Percentiles rank a stretch among this genome's conserved stretches.
phyloP scores from a whole-genome alignment of 2,329 filamentous ascomycete species.

The Fusarium temperatum region DNA sequence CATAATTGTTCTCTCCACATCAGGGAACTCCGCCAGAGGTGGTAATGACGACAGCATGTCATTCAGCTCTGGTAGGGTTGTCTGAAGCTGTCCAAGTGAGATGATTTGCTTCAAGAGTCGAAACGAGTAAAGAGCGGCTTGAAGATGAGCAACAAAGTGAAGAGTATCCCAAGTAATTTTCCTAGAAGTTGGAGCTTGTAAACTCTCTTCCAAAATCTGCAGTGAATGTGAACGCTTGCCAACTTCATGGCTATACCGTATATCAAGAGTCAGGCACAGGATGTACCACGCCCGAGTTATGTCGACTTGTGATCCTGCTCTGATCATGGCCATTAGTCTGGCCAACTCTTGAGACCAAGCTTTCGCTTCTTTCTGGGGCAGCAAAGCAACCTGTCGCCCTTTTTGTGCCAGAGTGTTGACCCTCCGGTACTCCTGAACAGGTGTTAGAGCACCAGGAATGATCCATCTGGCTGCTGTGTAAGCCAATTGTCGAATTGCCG shows the following conservation, averaged over 20 bases:
- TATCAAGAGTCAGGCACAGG: conserved; percentile 42
- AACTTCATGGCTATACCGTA: conserved; percentile 42
- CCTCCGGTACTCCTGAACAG: conserved; percentile 50
- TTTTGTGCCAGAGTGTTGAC: conserved; percentile 45
- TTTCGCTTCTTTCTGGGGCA: conserved; percentile 14
- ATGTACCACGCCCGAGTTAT: conserved; percentile 38
- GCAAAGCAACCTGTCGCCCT: conserved; percentile 38
- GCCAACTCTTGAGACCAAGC: conserved; percentile 31
- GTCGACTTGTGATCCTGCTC: neutral
- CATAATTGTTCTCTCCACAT: conserved; percentile 22
- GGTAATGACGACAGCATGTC: conserved; percentile 40
- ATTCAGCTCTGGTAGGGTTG: conserved; percentile 25
- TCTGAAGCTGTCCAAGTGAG: conserved; percentile 9
- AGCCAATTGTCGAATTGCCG: conserved; percentile 59
- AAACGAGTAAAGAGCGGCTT: conserved; percentile 69
- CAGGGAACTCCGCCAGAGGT: conserved; percentile 38
- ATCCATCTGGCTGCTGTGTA: conserved; percentile 58
- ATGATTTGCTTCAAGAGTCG: conserved; percentile 56
- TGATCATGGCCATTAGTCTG: conserved; percentile 24
- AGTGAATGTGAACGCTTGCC: conserved; percentile 42
- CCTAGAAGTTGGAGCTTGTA: neutral
- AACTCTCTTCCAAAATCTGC: conserved; percentile 32
- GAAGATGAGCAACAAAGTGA: conserved; percentile 69
- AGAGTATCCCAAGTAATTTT: conserved; percentile 62
- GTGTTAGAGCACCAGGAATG: conserved; percentile 18